Evolutionary conservation across 345 rosid species (phyloP), one percentile per base, ranked within the genome.

Genomic region (Raphanus raphanistrum): DNA sequence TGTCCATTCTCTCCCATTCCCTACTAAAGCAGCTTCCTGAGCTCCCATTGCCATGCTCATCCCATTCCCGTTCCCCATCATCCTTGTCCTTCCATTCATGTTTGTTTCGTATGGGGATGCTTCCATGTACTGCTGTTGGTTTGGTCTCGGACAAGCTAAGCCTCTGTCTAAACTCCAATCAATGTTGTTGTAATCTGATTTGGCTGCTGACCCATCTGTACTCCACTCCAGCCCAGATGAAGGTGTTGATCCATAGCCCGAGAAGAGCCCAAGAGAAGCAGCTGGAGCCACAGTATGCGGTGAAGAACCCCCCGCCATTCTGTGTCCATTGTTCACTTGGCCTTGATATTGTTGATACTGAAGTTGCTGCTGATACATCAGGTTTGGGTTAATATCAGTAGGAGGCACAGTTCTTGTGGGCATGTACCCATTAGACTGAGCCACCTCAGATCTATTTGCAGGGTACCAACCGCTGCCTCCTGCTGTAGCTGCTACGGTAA

Each of bases 161-260:
- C 90, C 87, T 70, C 84, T 85, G 75, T 90, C 85, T 85, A 93
- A 78, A 78, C 92, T 86, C 98, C 98, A 94, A 84, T 94, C 98
- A 4, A 94, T 82, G 66, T 77, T 86, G 72, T 86, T 82, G 80
- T 94, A 94, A 61, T 94, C 97, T 28, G 87, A 68, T 63, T 85
- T 87, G 27, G 85, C 74, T 82, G 78, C 35, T 13, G 92, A 76
- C 58, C 90, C 88, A 63, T 88, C 87, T 0, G 85, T 81, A 74
- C 77, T 84, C 97, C 98, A 91, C 79, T 91, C 97, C 43, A 91
- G 85, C 8, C 87, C 90, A 54, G 94, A 86, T 41, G 77, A 31
- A 28, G 89, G 79, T 48, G 92, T 94, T 8, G 91, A 87, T 63
- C 90, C 88, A 71, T 81, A 76, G 54, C 92, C 89, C 0, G 96